Conservation (phyloP, 2,329 filamentous ascomycete genomes). For the Ophiostoma fasciatum region DNA sequence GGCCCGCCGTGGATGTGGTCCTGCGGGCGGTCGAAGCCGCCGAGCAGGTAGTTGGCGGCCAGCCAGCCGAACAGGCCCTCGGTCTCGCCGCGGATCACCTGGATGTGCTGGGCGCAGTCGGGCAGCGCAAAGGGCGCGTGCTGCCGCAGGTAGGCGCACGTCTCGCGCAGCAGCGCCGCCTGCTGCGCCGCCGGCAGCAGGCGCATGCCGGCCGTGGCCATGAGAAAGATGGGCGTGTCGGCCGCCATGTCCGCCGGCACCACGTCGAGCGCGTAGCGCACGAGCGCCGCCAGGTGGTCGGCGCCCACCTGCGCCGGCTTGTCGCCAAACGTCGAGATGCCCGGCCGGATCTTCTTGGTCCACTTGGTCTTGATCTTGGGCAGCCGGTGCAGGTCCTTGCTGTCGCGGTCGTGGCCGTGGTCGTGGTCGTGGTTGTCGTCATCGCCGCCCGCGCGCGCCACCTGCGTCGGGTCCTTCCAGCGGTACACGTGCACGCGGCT, state of each 20-base stretch:
- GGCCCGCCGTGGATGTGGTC: slow-evolving; percentile 65
- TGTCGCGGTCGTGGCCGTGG: slow-evolving; percentile 42
- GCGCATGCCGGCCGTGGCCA: slow-evolving; percentile 92
- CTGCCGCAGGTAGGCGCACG: slow-evolving; percentile 67
- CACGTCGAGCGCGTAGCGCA: slow-evolving; percentile 66
- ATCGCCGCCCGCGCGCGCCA: no score
- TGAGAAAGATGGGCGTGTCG: slow-evolving; percentile 83
- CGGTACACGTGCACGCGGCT: slow-evolving; percentile 89
- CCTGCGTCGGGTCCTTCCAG: slow-evolving; percentile 67
- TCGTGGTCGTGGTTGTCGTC: no score
- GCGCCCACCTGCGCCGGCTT: slow-evolving; percentile 61
- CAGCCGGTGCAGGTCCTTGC: slow-evolving; percentile 48
- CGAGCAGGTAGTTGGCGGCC: slow-evolving; percentile 86
- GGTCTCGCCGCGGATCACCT: slow-evolving; percentile 89
- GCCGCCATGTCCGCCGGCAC: slow-evolving; percentile 63
- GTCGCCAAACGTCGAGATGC: slow-evolving; percentile 78
- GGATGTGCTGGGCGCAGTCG: slow-evolving; percentile 80
- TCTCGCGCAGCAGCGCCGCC: slow-evolving; percentile 54
- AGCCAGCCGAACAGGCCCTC: slow-evolving; percentile 97
- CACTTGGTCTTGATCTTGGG: slow-evolving; percentile 73
- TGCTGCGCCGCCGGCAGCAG: slow-evolving; percentile 63
- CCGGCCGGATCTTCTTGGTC: slow-evolving; percentile 89
- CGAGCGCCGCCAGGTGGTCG: slow-evolving; percentile 64
- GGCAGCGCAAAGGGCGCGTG: slow-evolving; percentile 72
- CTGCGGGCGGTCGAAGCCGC: slow-evolving; percentile 68